phyloP scores from a whole-genome alignment of 345 rosid species.

The Rubroshorea leprosula region DNA sequence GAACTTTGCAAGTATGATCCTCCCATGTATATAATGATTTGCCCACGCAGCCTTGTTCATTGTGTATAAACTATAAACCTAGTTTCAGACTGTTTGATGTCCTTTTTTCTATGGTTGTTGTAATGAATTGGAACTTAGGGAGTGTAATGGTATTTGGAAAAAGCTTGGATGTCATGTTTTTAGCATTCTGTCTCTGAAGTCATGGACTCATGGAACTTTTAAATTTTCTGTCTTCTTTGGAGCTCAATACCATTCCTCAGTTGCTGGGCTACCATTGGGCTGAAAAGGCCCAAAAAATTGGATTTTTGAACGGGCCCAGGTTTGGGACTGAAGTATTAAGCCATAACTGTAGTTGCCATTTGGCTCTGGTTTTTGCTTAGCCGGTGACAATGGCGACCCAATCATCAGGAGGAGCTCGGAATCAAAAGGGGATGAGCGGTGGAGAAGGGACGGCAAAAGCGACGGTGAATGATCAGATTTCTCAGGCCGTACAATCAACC shows the following conservation, averaged over 20 bases:
- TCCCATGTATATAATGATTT: constrained; percentile 6
- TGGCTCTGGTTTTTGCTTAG: too few species aligned
- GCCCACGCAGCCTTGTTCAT: too few species aligned
- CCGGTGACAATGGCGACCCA: too few species aligned
- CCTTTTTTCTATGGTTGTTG: constrained; percentile 1
- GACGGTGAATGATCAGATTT: constrained; percentile 64
- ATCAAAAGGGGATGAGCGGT: neutral
- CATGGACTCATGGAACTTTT: neutral
- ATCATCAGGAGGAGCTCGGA: neutral
- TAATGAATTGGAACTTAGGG: neutral
- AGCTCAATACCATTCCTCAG: neutral
- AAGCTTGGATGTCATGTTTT: neutral
- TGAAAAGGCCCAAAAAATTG: too few species aligned
- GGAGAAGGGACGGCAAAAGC: constrained; percentile 61
- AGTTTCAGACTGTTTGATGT: too few species aligned
- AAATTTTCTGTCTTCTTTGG: neutral
- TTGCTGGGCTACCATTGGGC: too few species aligned
- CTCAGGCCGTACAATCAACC: constrained; percentile 75
- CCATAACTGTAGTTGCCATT: too few species aligned
- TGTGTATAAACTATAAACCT: too few species aligned
- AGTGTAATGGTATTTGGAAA: neutral
- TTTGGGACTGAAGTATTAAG: too few species aligned
- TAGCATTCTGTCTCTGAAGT: too few species aligned
- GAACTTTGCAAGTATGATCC: too few species aligned
- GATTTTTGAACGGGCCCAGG: too few species aligned